Evolutionary conservation across 1,139 yeast genomes (phyloP).

Genomic region (Arxiozyma telluris): DNA sequence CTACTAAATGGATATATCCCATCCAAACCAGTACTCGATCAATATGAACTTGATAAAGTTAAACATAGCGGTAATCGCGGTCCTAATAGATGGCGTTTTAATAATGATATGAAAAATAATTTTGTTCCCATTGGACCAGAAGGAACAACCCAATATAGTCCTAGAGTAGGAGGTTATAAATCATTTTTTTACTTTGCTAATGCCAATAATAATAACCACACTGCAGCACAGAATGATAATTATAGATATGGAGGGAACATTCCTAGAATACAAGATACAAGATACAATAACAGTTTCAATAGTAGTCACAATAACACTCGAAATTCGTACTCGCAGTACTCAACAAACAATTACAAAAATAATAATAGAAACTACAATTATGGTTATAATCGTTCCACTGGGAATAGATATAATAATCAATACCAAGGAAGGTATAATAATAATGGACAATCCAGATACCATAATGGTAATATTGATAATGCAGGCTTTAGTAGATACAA

Average conservation of each 20-base stretch:
- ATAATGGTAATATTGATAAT: neutral
- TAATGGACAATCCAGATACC: neutral
- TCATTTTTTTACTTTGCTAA: constrained; percentile 27
- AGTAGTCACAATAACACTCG: neutral
- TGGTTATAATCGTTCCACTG: neutral
- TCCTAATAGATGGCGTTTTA: constrained; percentile 24
- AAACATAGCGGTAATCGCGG: constrained; percentile 31
- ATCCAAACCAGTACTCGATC: constrained; percentile 50
- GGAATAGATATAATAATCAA: neutral
- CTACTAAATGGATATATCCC: constrained; percentile 70
- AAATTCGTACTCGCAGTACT: neutral
- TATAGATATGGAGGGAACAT: neutral
- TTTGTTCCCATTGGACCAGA: constrained; percentile 32
- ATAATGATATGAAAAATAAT: constrained; percentile 25
- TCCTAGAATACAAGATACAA: neutral
- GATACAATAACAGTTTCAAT: constrained; percentile 6
- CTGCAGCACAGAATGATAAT: neutral
- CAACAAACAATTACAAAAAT: neutral
- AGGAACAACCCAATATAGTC: constrained; percentile 33
- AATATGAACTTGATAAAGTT: constrained; percentile 61
- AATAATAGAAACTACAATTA: neutral
- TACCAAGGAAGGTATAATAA: neutral
- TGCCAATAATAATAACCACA: constrained; percentile 5
- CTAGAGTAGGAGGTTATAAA: constrained; percentile 38
- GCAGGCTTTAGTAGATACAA: neutral